Percentiles rank a stretch among this genome's conserved stretches.
Conservation (phyloP, 1,284 basidiomycete species). For the Tremellales sp. region DNA sequence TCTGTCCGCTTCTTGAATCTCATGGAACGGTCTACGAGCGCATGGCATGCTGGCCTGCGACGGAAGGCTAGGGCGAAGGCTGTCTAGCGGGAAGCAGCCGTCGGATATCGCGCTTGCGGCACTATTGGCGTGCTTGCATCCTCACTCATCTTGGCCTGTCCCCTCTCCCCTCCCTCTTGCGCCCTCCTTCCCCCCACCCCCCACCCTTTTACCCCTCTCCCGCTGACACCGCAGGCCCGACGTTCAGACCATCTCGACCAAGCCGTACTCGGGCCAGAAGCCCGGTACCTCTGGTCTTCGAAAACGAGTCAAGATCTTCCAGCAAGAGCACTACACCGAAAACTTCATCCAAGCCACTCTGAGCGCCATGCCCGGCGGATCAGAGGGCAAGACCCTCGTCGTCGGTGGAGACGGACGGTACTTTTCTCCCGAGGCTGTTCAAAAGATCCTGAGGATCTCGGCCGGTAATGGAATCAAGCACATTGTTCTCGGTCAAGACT, state of each 20-base stretch:
- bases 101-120: too few relatives aligned
- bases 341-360: conserved; percentile 97
- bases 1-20: too few relatives aligned
- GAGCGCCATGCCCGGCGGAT: conserved; percentile 77
- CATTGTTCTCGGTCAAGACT: conserved; percentile 83
- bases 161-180: too few relatives aligned
- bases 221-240: conserved; percentile 20
- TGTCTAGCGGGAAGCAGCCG: too few relatives aligned
- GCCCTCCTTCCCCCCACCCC: too few relatives aligned
- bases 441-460: conserved; percentile 85
- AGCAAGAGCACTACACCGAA: conserved; percentile 94
- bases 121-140: too few relatives aligned
- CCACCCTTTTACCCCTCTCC: too few relatives aligned
- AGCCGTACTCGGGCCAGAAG: conserved; percentile 63
- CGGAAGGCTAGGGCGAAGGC: too few relatives aligned
- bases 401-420: conserved; percentile 96
- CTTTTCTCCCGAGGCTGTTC: conserved; percentile 80
- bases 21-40: too few relatives aligned
- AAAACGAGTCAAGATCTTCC: conserved; percentile 93
- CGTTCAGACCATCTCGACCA: conserved; percentile 37
- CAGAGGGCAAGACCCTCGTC: conserved; percentile 70
- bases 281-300: conserved; percentile 91
- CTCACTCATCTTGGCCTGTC: too few relatives aligned
- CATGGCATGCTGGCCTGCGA: too few relatives aligned
- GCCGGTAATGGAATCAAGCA: conserved; percentile 86